Evolutionary conservation across 805 yeast genomes (phyloP), one percentile per base, ranked within the genome.

Genomic region (Candida oleophila): DNA sequence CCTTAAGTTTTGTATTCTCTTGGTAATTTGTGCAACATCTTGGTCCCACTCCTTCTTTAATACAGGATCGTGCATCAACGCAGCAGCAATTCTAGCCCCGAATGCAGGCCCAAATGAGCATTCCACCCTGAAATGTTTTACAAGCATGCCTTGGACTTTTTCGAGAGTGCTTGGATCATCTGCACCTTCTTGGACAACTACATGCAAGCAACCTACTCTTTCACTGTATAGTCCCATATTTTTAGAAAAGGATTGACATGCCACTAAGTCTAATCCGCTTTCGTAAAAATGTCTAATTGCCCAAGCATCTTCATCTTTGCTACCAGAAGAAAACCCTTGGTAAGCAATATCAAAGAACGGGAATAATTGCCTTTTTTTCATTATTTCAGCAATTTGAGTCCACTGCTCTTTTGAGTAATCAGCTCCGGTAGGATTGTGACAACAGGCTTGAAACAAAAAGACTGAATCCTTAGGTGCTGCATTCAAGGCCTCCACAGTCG

Each of bases 241-340:
- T 49, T 70, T 70, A 46, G 74, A 64, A 53, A 68, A 70, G 14
- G 73, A 68, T 52, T 70, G 71, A 47, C 69, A 62, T 16, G 62
- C 67, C 16, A 65, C 43, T 39, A 56, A 83, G 73, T 61, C 88
- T 83, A 49, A 21, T 11, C 57, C 55, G 45, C 54, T 55, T 9
- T 53, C 55, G 53, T 59, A 59, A 30, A 70, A 64, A 51, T 65
- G 57, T 51, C 74, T 55, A n/a, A 71, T 53, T 12, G 69, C 62
- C 67, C 68, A 70, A 1, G 74, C 73, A 51, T 71, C 77, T 50
- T 77, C 75, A 50, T 79, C 85, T 54, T 87, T 76, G 55, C 85
- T 81, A 43, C 98, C 77, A 28, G 64, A 55, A 25, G 71, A 60
- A 49, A 70, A 69, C 1, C 77, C 77, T 52, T 68, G 74, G 60